Base-by-base conservation (phyloP, 345 rosid species). In the Gynandropsis gynandra region DNA sequence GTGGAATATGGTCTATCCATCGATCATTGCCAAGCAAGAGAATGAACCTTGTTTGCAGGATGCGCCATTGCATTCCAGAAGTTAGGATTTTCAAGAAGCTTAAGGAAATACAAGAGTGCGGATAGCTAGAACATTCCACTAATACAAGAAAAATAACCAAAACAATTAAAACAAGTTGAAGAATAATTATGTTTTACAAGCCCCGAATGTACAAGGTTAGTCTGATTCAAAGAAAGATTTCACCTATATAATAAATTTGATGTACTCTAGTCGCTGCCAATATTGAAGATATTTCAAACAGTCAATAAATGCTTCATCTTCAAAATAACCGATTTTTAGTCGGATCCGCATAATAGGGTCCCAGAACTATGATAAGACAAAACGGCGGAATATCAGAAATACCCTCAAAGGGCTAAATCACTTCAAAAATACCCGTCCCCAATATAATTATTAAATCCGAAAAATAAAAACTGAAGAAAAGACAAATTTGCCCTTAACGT, bases 251-350 rank as follows among this genome's bases (percentile, higher is more conserved):
- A 93, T 80, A 65, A 76, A 93, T 56, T 88, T 93, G 32, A 79
- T 66, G 64, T 88, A 88, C 71, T 93, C 99, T 0, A 95, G 96
- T 8, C 67, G 92, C 57, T 88, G 95, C 99, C 95, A 93, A 65
- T 93, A 93, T 57, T 77, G 89, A 54, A 93, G 97, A 65, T 88
- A 93, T 56, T 93, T 93, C 77, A 93, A 74, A 80, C 88, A 93
- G 15, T 85, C 97, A 63, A 93, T 81, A 68, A 88, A 93, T 4
- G 99, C 85, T 71, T 88, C 97, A 51, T 93, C 99, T 32, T 93
- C 99, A 52, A 93, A 85, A 74, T 93, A 85, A n/a, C 7, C 97
- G 95, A 59, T 93, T 93, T 72, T 93, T 97, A 50, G 99, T 97
- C 73, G 88, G 74, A 77, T 93, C 97, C 88, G 70, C 68, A 69